Percentiles rank a stretch among this genome's conserved stretches.
Evolutionary conservation across 2,329 filamentous ascomycete species (phyloP).

Genomic region (Ceratocystiopsis brevicomis): DNA sequence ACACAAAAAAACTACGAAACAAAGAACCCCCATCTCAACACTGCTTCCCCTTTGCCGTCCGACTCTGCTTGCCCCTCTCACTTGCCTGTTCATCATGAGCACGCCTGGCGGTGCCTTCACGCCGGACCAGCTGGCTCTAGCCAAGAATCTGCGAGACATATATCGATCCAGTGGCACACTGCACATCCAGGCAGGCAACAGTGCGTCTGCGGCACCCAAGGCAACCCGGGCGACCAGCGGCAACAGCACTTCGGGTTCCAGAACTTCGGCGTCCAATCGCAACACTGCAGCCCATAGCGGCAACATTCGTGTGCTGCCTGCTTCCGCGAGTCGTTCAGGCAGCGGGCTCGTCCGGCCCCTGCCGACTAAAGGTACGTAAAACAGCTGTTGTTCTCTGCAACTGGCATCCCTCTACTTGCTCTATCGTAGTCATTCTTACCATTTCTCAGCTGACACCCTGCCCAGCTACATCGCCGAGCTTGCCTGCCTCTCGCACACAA

Average conservation of each 20-base stretch:
- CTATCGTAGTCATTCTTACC: too few relatives aligned
- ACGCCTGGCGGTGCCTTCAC: not conserved
- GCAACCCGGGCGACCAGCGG: not conserved
- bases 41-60: too few relatives aligned
- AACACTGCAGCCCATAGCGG: too few relatives aligned
- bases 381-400: too few relatives aligned
- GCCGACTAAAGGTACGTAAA: not conserved
- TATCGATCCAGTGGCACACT: slow-evolving; percentile 5
- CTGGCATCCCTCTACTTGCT: too few relatives aligned
- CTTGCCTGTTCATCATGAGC: too few relatives aligned
- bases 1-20: too few relatives aligned
- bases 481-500: too few relatives aligned
- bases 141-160: slow-evolving; percentile 5
- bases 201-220: not conserved
- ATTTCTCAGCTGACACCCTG: too few relatives aligned
- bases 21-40: too few relatives aligned
- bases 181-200: not conserved
- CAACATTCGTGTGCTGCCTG: not conserved
- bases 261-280: too few relatives aligned
- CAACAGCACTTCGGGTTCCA: not conserved
- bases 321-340: not conserved
- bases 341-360: slow-evolving; percentile 4
- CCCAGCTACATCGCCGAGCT: too few relatives aligned
- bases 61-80: not conserved
- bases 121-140: slow-evolving; percentile 7